These are phyloP conservation scores for Takashimella tepidaria DNA, from an alignment of 1,284 basidiomycete species.

Conservation along the genomic window DNA sequence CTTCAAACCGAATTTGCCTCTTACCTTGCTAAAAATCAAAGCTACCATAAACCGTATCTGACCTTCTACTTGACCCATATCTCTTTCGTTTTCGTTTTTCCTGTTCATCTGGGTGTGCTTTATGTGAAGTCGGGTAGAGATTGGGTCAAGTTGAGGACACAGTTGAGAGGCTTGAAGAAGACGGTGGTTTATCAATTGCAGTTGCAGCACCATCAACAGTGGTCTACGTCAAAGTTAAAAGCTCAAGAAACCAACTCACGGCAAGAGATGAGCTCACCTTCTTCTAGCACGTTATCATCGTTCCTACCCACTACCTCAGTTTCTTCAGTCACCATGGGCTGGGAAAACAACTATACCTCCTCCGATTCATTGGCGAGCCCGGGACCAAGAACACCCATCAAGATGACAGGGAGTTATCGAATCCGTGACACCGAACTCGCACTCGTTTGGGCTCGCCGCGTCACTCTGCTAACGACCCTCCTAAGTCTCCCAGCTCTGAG, in stretches of 20 bases:
- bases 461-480: slow-evolving; percentile 32
- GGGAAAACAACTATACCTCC: too few relatives aligned
- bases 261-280: neutral
- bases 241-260: neutral
- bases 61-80: slow-evolving; percentile 47
- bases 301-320: neutral
- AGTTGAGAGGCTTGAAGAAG: slow-evolving; percentile 12
- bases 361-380: neutral
- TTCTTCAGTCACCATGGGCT: too few relatives aligned
- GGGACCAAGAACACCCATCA: too few relatives aligned
- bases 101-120: slow-evolving; percentile 33
- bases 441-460: slow-evolving; percentile 19
- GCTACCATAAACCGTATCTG: slow-evolving; percentile 45
- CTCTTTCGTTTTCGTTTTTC: slow-evolving; percentile 42
- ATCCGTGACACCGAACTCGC: slow-evolving; percentile 11
- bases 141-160: slow-evolving; percentile 1
- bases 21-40: slow-evolving; percentile 21
- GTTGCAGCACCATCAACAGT: too few relatives aligned
- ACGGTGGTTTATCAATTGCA: slow-evolving; percentile 16
- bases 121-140: slow-evolving; percentile 5
- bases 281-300: neutral
- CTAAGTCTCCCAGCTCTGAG: slow-evolving; percentile 34
- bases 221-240: neutral
- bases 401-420: neutral
- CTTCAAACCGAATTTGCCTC: slow-evolving; percentile 45